Evolutionary conservation across 345 rosid species (phyloP).

Genomic region (Camelina neglecta): DNA sequence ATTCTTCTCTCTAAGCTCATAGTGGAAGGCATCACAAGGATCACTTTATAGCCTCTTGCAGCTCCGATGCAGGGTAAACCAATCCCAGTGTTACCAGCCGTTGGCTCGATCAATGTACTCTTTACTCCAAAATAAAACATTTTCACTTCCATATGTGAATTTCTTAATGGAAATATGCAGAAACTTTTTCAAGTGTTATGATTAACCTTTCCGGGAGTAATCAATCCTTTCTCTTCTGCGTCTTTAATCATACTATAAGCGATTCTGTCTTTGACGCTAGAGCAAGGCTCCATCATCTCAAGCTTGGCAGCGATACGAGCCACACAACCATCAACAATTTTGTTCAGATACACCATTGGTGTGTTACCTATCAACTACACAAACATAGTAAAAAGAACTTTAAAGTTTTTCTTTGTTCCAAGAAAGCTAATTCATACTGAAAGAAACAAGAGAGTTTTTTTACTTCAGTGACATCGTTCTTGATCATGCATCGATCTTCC

Average conservation of each 20-base stretch:
- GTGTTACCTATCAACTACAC: constrained; percentile 65
- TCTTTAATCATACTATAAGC: constrained; percentile 69
- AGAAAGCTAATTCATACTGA: background rate
- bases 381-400: constrained; percentile 9
- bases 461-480: constrained; percentile 46
- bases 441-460: background rate
- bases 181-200: background rate
- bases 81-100: constrained; percentile 82
- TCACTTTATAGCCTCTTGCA: constrained; percentile 64
- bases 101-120: constrained; percentile 63
- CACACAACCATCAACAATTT: constrained; percentile 60
- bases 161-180: background rate
- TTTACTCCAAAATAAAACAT: constrained; percentile 4
- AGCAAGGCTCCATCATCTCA: constrained; percentile 60
- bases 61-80: constrained; percentile 71
- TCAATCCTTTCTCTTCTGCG: constrained; percentile 73
- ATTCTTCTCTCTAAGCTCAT: constrained; percentile 71
- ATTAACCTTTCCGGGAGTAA: constrained; percentile 66
- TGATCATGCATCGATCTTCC: constrained; percentile 42
- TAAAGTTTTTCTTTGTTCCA: background rate
- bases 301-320: constrained; percentile 75
- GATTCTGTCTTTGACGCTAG: constrained; percentile 65
- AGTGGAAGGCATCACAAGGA: constrained; percentile 61
- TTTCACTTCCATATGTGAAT: background rate
- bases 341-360: constrained; percentile 72